Evolutionary conservation across 139 green algal genomes (phyloP).

Genomic region (Tetradesmus lagerheimii): DNA sequence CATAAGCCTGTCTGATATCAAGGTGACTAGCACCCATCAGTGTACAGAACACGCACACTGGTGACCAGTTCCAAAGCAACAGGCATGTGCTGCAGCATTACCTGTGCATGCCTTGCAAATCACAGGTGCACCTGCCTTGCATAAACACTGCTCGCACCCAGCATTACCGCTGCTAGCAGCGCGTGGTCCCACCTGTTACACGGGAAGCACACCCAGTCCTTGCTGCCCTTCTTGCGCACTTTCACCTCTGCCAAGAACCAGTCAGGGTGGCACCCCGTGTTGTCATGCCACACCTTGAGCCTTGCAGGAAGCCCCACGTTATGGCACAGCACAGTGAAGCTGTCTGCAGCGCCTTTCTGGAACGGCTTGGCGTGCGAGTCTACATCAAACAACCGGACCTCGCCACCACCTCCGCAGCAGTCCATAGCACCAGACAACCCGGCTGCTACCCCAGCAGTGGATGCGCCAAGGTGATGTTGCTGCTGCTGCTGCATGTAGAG

Average conservation of each 20-base stretch:
- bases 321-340: conserved; percentile 62
- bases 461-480: not conserved
- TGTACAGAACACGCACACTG: too few relatives aligned
- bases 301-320: conserved; percentile 62
- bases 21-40: too few relatives aligned
- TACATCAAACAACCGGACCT: conserved; percentile 58
- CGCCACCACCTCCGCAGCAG: conserved; percentile 31
- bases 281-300: conserved; percentile 81
- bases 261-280: conserved; percentile 65
- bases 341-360: conserved; percentile 48
- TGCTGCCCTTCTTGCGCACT: conserved; percentile 62
- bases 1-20: too few relatives aligned
- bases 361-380: conserved; percentile 52
- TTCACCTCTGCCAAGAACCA: conserved; percentile 81
- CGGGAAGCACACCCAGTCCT: conserved; percentile 43
- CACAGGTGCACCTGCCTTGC: too few relatives aligned
- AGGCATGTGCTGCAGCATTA: too few relatives aligned
- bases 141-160: too few relatives aligned
- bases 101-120: too few relatives aligned
- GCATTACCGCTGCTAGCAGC: not conserved
- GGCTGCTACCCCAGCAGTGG: not conserved
- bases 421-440: not conserved
- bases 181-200: conserved; percentile 48
- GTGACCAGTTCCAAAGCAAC: too few relatives aligned
- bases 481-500: conserved; percentile 18